Evolutionary conservation across 176 grass and related monocot species (phyloP), one percentile per base, ranked within the genome.

Genomic region (Oryza glumipatula): DNA sequence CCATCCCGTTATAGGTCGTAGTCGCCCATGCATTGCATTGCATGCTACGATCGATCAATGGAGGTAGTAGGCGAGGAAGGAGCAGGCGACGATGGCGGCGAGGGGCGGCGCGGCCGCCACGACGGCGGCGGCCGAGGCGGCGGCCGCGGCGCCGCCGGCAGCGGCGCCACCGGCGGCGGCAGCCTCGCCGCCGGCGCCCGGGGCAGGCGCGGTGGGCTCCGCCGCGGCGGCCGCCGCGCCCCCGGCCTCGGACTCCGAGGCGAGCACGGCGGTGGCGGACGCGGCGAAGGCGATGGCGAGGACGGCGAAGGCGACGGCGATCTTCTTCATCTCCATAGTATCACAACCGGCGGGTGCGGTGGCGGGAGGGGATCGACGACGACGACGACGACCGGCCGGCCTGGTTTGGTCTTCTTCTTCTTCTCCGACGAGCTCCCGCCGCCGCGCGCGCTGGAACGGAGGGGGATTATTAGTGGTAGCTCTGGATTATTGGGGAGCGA

Each of bases 1-100:
- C 68, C 19, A 23, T 30, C 43, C 4, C 44, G 14, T 14, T 11
- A n/a, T 35, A 35, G 33, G 35, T 36, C 35, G 16, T 11, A 72
- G 17, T 11, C 11, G 45, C 45, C 67, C 3, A 69, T 23, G 1
- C 2, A 41, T 43, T 0, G 35, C 3, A 16, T 32, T 32, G 21
- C 69, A 13, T 46, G n/a, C 70, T 17, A 47, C n/a, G 2, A 67
- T 84, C n/a, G 2, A 67, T 84, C 14, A 90, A 66, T 86, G 83
- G 56, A 90, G 88, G 78, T 86, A 90, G 52, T 86, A 90, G 2
- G 73, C 83, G 88, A 90, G 78, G 67, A 90, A 77, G 73, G 78
- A 82, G 83, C 77, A 9, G 35, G 86, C 12, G 35, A 90, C 9
- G 83, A 83, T 56, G 16, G 80, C 80, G 16, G 80, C 80, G 17